phyloP scores from a whole-genome alignment of 2,329 filamentous ascomycete genomes.

The Ceratocystis alfenasii region DNA sequence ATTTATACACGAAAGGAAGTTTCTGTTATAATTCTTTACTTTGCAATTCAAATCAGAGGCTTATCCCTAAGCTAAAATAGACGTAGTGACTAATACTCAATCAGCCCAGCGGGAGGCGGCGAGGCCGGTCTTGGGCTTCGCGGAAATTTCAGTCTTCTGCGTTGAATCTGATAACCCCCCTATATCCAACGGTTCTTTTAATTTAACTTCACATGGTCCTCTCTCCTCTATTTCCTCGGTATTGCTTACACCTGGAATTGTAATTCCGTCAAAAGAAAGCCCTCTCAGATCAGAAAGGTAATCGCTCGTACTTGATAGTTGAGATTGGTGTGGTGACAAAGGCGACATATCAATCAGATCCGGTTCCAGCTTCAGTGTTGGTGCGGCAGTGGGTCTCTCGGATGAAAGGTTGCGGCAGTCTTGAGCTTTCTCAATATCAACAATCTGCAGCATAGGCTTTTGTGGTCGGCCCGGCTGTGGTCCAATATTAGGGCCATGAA shows the following conservation, averaged over 20 bases:
- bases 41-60: neutral
- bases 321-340: neutral
- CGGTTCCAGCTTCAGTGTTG: neutral
- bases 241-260: neutral
- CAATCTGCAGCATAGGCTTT: neutral
- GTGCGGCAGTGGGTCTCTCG: neutral
- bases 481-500: neutral
- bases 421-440: neutral
- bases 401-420: neutral
- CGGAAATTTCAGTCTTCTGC: neutral
- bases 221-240: neutral
- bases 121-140: conserved; percentile 7
- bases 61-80: neutral
- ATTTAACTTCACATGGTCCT: no score
- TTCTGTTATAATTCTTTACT: neutral
- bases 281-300: conserved; percentile 4
- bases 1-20: neutral
- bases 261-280: neutral
- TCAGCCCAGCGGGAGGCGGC: conserved; percentile 12
- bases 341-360: neutral
- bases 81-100: neutral
- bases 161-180: neutral
- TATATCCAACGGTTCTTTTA: neutral
- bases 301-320: neutral
- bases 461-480: neutral